A percentile compares a stretch with the other conserved stretches of the same genome.
phyloP scores from a whole-genome alignment of 2,329 filamentous ascomycete genomes.

The Aphanocladium album region DNA sequence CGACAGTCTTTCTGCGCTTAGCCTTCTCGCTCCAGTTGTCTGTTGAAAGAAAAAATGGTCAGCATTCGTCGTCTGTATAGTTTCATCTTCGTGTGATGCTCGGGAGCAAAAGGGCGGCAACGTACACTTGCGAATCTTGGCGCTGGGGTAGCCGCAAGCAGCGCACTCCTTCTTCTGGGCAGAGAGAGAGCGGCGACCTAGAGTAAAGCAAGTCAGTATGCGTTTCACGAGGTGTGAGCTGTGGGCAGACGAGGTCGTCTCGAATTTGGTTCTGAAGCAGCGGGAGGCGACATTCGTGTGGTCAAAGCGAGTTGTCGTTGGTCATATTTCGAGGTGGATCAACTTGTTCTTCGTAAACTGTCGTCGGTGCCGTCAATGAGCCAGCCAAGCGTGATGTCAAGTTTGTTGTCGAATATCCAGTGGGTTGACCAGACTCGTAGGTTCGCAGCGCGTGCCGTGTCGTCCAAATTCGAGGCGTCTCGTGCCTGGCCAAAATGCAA shows the following conservation, averaged over 20 bases:
- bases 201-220: slow-evolving; percentile 14
- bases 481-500: slow-evolving; percentile 13
- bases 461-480: not conserved
- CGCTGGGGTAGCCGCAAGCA: slow-evolving; percentile 91
- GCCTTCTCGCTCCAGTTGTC: slow-evolving; percentile 99
- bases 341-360: too few relatives aligned
- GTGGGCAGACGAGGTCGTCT: not conserved
- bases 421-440: not conserved
- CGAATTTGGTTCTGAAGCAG: not conserved
- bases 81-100: not conserved
- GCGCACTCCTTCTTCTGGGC: slow-evolving; percentile 99
- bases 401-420: not conserved
- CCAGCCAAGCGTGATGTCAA: too few relatives aligned
- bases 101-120: slow-evolving; percentile 34
- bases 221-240: not conserved
- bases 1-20: slow-evolving; percentile 99
- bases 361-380: not conserved
- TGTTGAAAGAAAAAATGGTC: slow-evolving; percentile 33
- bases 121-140: slow-evolving; percentile 98
- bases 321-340: too few relatives aligned
- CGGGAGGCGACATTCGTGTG: too few relatives aligned
- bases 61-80: not conserved
- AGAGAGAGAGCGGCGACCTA: slow-evolving; percentile 95
- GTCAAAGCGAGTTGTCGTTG: too few relatives aligned
- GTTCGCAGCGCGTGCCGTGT: not conserved